Percentiles rank a stretch among this genome's conserved stretches.
phyloP scores from a whole-genome alignment of 2,329 filamentous ascomycete species.

The Fusarium clavum region DNA sequence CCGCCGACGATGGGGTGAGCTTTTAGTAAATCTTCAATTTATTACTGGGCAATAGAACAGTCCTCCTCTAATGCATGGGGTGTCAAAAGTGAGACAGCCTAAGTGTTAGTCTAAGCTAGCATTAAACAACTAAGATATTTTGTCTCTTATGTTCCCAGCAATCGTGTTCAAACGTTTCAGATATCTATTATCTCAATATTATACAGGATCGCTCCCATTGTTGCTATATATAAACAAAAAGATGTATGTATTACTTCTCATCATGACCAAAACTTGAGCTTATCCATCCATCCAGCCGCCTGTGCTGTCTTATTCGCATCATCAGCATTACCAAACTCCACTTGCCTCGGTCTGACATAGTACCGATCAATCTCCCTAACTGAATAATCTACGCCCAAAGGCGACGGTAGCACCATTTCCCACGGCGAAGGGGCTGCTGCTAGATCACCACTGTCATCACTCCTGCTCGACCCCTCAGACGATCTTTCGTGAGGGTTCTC shows the following conservation, averaged over 20 bases:
- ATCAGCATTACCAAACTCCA: conserved; percentile 23
- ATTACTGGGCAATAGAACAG: too few species aligned
- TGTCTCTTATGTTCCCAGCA: too few species aligned
- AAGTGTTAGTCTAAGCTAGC: too few species aligned
- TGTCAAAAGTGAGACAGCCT: too few species aligned
- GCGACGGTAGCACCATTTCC: conserved; percentile 27
- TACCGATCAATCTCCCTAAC: conserved; percentile 53
- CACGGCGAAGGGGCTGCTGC: conserved; percentile 1
- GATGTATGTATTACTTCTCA: background rate
- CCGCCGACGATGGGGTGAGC: too few species aligned
- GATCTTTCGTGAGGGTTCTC: background rate
- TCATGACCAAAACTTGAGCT: conserved; percentile 34
- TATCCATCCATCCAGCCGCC: background rate
- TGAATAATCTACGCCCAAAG: conserved; percentile 50
- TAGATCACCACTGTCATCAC: background rate
- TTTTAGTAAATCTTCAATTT: too few species aligned
- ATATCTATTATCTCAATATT: background rate
- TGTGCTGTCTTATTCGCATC: background rate
- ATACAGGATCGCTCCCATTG: background rate
- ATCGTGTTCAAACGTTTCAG: background rate
- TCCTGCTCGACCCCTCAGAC: conserved; percentile 1
- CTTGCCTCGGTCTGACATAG: conserved; percentile 42
- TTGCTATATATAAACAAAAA: background rate
- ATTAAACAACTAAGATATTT: too few species aligned
- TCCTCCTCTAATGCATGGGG: too few species aligned